Base-by-base conservation (phyloP, 495 filamentous ascomycete genomes). In the Aspergillus ostianus region DNA sequence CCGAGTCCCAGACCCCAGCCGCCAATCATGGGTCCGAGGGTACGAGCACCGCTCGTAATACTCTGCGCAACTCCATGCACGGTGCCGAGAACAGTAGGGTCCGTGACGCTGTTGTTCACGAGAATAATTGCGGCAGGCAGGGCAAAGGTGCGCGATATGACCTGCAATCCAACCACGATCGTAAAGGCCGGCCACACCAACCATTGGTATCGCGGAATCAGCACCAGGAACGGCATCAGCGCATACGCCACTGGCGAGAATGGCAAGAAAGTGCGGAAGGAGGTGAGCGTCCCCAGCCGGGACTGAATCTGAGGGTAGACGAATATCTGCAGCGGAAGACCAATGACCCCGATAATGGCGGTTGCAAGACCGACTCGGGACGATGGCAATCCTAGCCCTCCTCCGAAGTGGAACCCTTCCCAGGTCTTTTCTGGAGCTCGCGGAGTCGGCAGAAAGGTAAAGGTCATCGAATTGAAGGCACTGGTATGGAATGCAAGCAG, bases 381-480 rank as follows among this genome's bases (percentile, higher is more conserved):
- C 1, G 90, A 85, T n/a, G 82, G 76, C 5, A 92, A 73, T 6
- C 86, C 89, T 6, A 93, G 78, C 0, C 90, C 90, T 55, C 90
- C 90, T 18, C 82, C 81, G 70, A 92, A 93, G 59, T 80, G 78
- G 67, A 85, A 75, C 2, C 78, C 74, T 20, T 70, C 65, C 7
- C 72, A 77, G n/a, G 74, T 70, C 51, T 64, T 63, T 19, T 82
- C 77, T 18, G 77, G 72, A 9, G 83, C 80, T 10, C 80, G 81
- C 0, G 89, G 87, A 3, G 84, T 85, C 9, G 86, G 87, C 53
- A 93, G 75, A 67, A 89, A 90, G 23, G 89, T 80, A 52, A 87
- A 89, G 49, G 87, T 88, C 64, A 92, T 79, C 50, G 87, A 81
- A 71, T 87, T 89, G 78, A 90, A 93, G 8, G 89, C 86, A 41